Base-by-base conservation (phyloP, 805 yeast genomes). In the Cyberlindnera xylosilytica region DNA sequence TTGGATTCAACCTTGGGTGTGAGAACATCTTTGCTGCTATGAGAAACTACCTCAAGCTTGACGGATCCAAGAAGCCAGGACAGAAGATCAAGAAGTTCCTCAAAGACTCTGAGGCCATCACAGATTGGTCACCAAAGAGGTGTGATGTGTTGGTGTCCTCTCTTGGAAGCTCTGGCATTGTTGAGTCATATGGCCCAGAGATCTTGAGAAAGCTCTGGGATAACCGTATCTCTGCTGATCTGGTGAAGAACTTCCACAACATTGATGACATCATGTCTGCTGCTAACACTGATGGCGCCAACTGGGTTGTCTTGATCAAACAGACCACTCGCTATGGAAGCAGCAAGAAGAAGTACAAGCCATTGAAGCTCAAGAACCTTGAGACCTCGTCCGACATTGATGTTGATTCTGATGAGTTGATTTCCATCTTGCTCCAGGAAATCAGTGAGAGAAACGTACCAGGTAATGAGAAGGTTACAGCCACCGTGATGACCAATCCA, bases 1-100 rank as follows among this genome's bases (percentile, higher is more conserved):
- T 90, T 33, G 98, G 99, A 0, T 83, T 93, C 57, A 83, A 87
- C 47, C 62, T 93, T 42, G 87, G 93, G 0, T 79, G 87, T 73
- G 88, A 83, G 52, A 74, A 75, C 33, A 64, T 83, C 0, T 74
- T 78, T 49, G 69, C 69, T 20, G 63, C 75, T 4, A 76, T 79
- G 66, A 71, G 70, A 47, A 62, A 66, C 19, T 72, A 69, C 49
- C 72, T 73, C 54, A 72, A 64, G 50, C 46, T 69, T 36, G 57
- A 61, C 35, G 53, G 61, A 7, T 52, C 56, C 22, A 59, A 57
- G 26, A 49, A 46, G 38, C 40, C 42, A 12, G 19, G 47, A 7
- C 54, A 54, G n/a, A 58, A 56, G 62, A 49, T 55, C 42, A 70
- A 70, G 43, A 68, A 60, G 44, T 52, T 51, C 41, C 31, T 64